These are phyloP conservation scores for Suillus lakei DNA, from an alignment of 768 basidiomycete genomes.

Conservation along the genomic window DNA sequence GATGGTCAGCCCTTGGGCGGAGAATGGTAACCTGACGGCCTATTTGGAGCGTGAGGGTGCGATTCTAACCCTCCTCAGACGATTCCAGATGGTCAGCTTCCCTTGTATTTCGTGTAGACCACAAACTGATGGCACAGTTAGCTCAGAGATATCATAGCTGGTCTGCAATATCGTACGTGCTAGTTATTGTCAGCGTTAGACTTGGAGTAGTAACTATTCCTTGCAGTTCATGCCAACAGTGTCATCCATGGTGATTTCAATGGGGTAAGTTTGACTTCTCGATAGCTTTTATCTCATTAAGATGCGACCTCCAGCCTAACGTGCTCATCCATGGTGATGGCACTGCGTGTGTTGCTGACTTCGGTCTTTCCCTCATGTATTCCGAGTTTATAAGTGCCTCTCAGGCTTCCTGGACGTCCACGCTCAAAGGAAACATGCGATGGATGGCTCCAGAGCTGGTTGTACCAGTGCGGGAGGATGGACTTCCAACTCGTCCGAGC, in stretches of 20 bases:
- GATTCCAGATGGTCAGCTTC: slow-evolving; percentile 21
- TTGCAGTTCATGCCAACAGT: slow-evolving; percentile 1
- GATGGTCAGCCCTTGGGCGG: slow-evolving; percentile 40
- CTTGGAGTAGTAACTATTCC: background rate
- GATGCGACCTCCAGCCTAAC: slow-evolving; percentile 31
- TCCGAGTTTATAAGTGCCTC: slow-evolving; percentile 32
- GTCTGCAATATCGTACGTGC: background rate
- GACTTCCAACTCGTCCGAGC: slow-evolving; percentile 9
- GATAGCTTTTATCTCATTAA: background rate
- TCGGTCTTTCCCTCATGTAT: slow-evolving; percentile 44
- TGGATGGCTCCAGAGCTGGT: slow-evolving; percentile 49
- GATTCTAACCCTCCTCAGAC: slow-evolving; percentile 6
- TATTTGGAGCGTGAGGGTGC: slow-evolving; percentile 23
- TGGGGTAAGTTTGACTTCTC: slow-evolving; percentile 1
- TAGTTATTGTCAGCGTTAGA: background rate
- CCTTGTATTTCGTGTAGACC: background rate
- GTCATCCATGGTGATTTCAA: slow-evolving; percentile 15
- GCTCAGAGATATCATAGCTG: background rate
- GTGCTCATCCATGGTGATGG: slow-evolving; percentile 38
- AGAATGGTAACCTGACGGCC: slow-evolving; percentile 29
- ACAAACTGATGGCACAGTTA: background rate
- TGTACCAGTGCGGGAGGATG: background rate
- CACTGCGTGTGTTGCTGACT: slow-evolving; percentile 40
- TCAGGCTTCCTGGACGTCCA: background rate
- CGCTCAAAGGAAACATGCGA: slow-evolving; percentile 39